These are phyloP conservation scores for Backusella sp. DNA, from an alignment of 192 early-diverging fungal genomes.

Conservation along the genomic window DNA sequence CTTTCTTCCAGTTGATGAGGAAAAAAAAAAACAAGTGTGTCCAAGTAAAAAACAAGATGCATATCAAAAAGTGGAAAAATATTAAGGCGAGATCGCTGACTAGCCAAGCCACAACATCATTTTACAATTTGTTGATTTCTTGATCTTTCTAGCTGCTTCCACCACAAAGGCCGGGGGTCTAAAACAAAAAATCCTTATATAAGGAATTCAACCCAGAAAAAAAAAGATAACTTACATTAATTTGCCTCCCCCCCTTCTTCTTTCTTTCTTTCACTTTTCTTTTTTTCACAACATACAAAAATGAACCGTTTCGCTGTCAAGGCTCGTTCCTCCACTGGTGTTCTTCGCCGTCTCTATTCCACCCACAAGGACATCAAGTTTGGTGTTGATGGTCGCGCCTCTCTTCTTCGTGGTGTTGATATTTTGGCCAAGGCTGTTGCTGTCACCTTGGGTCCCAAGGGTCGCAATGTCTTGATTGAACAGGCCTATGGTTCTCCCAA, in stretches of 20 bases:
- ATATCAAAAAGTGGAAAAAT: background rate
- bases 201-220: background rate
- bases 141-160: background rate
- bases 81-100: background rate
- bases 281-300: background rate
- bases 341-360: constrained; percentile 61
- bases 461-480: constrained; percentile 98
- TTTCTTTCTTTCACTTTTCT: constrained; percentile 1
- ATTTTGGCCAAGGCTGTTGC: constrained; percentile 97
- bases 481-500: constrained; percentile 97
- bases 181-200: background rate
- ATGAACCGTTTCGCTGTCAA: constrained; percentile 36
- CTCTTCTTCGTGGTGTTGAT: constrained; percentile 93
- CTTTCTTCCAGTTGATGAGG: background rate
- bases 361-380: constrained; percentile 98
- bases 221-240: background rate
- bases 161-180: background rate
- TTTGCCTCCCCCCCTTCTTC: background rate
- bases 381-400: constrained; percentile 93
- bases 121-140: background rate
- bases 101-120: background rate
- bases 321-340: constrained; percentile 30
- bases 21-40: no score
- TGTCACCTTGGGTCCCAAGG: constrained; percentile 99
- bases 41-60: background rate